A percentile compares a stretch with the other conserved stretches of the same genome.
Evolutionary conservation across 345 rosid genomes (phyloP).

Genomic region (Adansonia digitata): DNA sequence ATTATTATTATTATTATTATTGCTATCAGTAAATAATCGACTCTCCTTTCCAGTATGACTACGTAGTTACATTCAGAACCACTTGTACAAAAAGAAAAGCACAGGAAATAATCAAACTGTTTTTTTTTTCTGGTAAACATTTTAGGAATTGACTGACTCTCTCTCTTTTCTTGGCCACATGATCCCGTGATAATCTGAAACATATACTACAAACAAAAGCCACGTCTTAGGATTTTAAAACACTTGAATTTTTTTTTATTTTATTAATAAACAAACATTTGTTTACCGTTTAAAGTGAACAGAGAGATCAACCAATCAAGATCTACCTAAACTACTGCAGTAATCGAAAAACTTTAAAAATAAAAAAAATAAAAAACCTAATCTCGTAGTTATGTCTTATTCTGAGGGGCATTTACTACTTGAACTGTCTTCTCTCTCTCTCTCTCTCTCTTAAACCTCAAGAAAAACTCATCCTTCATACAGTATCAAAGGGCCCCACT

Average conservation of each 20-base stretch:
- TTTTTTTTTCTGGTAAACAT: neutral
- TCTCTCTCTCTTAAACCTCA: conserved; percentile 12
- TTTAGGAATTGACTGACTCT: neutral
- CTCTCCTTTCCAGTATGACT: neutral
- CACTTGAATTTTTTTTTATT: neutral
- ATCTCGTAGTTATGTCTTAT: conserved; percentile 33
- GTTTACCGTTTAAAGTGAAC: neutral
- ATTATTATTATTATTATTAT: no score
- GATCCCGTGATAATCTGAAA: neutral
- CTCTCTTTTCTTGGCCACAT: neutral
- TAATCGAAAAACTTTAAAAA: neutral
- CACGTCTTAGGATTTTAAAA: neutral
- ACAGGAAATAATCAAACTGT: neutral
- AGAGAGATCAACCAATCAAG: conserved; percentile 37
- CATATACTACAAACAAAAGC: neutral
- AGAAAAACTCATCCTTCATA: conserved; percentile 31
- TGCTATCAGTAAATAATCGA: neutral
- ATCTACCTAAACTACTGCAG: conserved; percentile 5
- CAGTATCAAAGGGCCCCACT: conserved; percentile 28
- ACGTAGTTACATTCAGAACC: neutral
- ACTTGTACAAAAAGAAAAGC: neutral
- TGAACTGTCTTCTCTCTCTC: neutral
- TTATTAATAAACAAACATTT: neutral
- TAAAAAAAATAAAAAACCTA: neutral
- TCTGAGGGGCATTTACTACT: conserved; percentile 18